Evolutionary conservation across 192 early-diverging fungal genomes (phyloP), one percentile per base, ranked within the genome.

Genomic region (Rhizophagus clarus): DNA sequence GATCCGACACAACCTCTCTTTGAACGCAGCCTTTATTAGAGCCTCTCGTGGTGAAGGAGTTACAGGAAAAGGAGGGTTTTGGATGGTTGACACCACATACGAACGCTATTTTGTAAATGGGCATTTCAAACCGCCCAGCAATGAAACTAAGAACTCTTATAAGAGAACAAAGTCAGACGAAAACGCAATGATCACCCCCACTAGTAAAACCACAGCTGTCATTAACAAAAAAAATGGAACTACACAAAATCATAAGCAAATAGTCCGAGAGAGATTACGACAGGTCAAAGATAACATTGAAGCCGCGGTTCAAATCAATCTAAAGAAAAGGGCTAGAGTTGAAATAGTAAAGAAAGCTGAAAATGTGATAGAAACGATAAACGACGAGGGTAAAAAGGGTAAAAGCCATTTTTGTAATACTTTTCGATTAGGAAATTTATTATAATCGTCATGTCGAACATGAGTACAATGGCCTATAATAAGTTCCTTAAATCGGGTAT

Each of bases 1-100:
- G 20, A 92, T 96, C 72, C 89, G 95, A 29, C 95, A 96, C 85
- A 96, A 96, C 82, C 87, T 96, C 72, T 94, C 93, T 9, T 86
- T 96, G 20, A 96, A 95, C 82, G 94, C 93, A 81, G 85, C 86
- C 28, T 96, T 96, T 87, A 86, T 94, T 77, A 91, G 94, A 49
- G 89, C 94, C 34, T 56, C 51, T 7, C 51, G 51, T 56, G 51
- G 17, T 1, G 84, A 88, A 70, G 89, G 89, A 77, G 91, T 90
- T 81, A 89, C 91, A 15, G 91, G 91, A 49, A 92, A 92, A 76
- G 91, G 91, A 10, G 88, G 90, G 9, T 91, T 90, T 73, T 92
- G 91, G 91, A 90, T 86, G 24, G 85, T 92, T 2, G 89, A 92
- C 60, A 79, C 88, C 3, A 22, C 6, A 69, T 29, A 31, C 17